Evolutionary conservation across 2,329 filamentous ascomycete species (phyloP), one percentile per base, ranked within the genome.

Genomic region (Bipolaris cookei): DNA sequence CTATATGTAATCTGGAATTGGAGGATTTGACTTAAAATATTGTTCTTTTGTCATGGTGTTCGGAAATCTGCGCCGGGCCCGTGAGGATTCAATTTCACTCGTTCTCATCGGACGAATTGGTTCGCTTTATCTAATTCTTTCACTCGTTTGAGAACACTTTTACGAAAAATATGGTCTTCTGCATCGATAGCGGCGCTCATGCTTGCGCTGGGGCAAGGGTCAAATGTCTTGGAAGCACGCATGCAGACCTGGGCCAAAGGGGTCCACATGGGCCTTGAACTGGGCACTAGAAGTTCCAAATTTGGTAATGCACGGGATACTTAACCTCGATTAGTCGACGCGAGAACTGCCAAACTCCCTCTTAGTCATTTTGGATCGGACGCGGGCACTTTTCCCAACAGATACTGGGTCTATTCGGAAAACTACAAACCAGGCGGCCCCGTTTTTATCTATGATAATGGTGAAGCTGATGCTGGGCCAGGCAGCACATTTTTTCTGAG

Each of bases 361-460:
- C 25, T 28, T 3, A 28, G 10, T 28, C 25, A 28, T 8, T 28
- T 28, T 28, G 25, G 25, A 10, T 8, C 25, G 8, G 38, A 21
- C 13, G 20, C 20, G 5, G 38, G 38, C 10, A 41, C 13, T 34
- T 78, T 75, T 52, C 63, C 64, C 46, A 78, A 78, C 56, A 61
- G 76, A 6, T 78, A 71, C 61, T 78, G 75, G 76, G 76, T 77
- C 4, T 57, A 61, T 2, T 63, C 71, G 30, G 54, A 61, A 6
- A 67, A 61, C 3, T 78, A 78, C 56, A 73, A 74, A 56, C 59
- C 68, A 2, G 76, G 76, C 11, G 72, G 67, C 6, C 76, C 76
- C 0, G 69, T 78, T 2, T 77, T 78, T 52, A 52, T 78, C 23
- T 78, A 76, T 49, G 76, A 78, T 57, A 66, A 68, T 0, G 75